These are phyloP conservation scores for Hypoxylon rubiginosum DNA, from an alignment of 2,329 filamentous ascomycete genomes.

Conservation along the genomic window DNA sequence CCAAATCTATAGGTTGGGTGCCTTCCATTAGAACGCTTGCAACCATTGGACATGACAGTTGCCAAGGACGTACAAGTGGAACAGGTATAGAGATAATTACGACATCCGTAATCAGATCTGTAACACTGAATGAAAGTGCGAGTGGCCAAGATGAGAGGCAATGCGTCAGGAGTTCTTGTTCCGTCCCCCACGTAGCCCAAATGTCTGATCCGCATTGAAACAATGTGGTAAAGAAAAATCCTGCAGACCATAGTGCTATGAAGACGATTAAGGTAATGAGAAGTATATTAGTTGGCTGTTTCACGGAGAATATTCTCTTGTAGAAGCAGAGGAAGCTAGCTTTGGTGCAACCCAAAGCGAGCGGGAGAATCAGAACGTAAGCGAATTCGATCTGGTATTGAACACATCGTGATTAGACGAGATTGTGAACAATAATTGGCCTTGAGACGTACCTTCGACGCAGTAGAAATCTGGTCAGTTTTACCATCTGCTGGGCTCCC, in stretches of 20 bases:
- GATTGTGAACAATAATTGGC: too few relatives aligned
- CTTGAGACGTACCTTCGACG: slow-evolving; percentile 13
- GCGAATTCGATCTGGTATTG: slow-evolving; percentile 18
- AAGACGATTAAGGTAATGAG: slow-evolving; percentile 17
- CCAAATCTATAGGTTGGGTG: too few relatives aligned
- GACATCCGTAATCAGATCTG: slow-evolving; percentile 30
- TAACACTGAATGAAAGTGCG: slow-evolving; percentile 11
- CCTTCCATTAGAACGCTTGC: too few relatives aligned
- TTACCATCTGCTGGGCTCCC: neutral
- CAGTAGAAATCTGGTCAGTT: slow-evolving; percentile 3
- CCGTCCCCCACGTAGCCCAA: slow-evolving; percentile 5
- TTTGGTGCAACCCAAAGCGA: slow-evolving; percentile 26
- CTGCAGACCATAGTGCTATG: slow-evolving; percentile 13
- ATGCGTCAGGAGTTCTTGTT: neutral
- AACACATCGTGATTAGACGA: neutral
- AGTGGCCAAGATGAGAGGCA: slow-evolving; percentile 5
- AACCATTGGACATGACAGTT: too few relatives aligned
- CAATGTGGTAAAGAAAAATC: slow-evolving; percentile 23
- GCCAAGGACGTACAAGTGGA: slow-evolving; percentile 30
- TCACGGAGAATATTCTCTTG: slow-evolving; percentile 24
- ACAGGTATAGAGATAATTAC: slow-evolving; percentile 31
- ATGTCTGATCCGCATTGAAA: slow-evolving; percentile 19
- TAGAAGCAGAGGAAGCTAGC: slow-evolving; percentile 32
- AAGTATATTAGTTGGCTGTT: neutral
- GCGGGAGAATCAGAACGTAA: slow-evolving; percentile 21